These are phyloP conservation scores for Scedosporium boydii DNA, from an alignment of 2,329 filamentous ascomycete genomes.

Conservation along the genomic window DNA sequence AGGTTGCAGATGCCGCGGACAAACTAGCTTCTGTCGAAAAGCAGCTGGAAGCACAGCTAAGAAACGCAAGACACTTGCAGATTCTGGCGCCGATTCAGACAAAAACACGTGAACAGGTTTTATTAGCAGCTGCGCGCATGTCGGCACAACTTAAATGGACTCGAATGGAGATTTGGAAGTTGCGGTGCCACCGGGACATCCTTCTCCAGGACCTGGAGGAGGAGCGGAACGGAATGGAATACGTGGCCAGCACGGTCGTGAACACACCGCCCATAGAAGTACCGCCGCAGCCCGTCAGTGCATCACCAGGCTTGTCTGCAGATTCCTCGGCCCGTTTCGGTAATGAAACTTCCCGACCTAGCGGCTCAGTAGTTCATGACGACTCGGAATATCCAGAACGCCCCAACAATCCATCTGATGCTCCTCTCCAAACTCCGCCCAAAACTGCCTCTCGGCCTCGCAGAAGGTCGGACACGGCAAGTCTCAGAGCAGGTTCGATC, in stretches of 20 bases:
- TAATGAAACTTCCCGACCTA: neutral
- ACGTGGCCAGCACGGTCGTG: neutral
- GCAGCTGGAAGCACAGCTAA: constrained; percentile 70
- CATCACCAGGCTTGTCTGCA: neutral
- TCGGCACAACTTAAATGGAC: constrained; percentile 88
- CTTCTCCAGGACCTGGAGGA: constrained; percentile 77
- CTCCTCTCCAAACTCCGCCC: neutral
- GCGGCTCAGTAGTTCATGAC: neutral
- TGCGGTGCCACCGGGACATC: constrained; percentile 85
- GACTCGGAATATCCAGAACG: neutral
- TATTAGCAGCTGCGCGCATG: constrained; percentile 76
- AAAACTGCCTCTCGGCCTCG: neutral
- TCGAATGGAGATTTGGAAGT: constrained; percentile 86
- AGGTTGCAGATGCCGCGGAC: constrained; percentile 74
- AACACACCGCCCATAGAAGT: neutral
- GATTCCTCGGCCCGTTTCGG: neutral
- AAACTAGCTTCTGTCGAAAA: constrained; percentile 64
- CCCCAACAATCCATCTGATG: neutral
- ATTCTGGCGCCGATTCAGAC: constrained; percentile 83
- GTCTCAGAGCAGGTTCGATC: neutral
- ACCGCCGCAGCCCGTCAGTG: neutral
- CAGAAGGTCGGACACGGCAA: constrained; percentile 3
- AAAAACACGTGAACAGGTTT: constrained; percentile 78
- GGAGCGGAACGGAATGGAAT: constrained; percentile 32
- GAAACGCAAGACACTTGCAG: constrained; percentile 84